Base-by-base conservation (phyloP, 768 basidiomycete genomes). In the Phlebiopsis flavidoalba region DNA sequence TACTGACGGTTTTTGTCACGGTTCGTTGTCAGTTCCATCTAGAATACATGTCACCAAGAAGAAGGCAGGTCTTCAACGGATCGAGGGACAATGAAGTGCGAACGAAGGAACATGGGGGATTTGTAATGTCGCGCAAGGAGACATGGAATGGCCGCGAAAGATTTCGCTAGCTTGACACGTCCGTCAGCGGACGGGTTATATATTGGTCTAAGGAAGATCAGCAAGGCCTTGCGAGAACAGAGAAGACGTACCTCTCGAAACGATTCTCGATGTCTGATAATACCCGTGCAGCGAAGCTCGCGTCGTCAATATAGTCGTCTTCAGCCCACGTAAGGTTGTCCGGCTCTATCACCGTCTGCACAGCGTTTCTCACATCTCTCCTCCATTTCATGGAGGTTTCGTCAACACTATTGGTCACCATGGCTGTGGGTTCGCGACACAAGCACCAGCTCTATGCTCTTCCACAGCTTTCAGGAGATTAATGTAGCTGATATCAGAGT, bases 261-360 rank as follows among this genome's bases (percentile, higher is more conserved):
- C 76, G 70, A 1, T 67, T 71, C 36, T 70, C 72, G 15, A 89
- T 67, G 47, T 81, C 78, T n/a, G 75, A 69, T 0, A 89, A 63
- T 5, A 80, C 79, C 35, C 77, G 76, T 35, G 69, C 60, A 21
- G 76, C 74, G 50, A 80, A 82, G 17, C 79, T 70, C 5, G 69
- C 65, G 43, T 83, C 78, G 1, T 75, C 64, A 19, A 79, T 66
- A 8, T 62, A 33, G 3, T 43, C 40, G 47, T 76, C 74, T 51
- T 84, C 83, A 51, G 82, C 80, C 24, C 81, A 81, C 78, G 82
- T 83, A 7, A 83, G 65, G 1, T 76, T 68, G 59, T 80, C 77
- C 19, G 81, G 79, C 57, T 74, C 65, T 19, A 83, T 73, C 46
- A 87, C 73, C 1, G 62, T 66, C 71, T 79, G 56, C 1, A 66